Evolutionary conservation across 2,329 filamentous ascomycete genomes (phyloP), one percentile per base, ranked within the genome.

Genomic region (Macroventuria anomochaeta): DNA sequence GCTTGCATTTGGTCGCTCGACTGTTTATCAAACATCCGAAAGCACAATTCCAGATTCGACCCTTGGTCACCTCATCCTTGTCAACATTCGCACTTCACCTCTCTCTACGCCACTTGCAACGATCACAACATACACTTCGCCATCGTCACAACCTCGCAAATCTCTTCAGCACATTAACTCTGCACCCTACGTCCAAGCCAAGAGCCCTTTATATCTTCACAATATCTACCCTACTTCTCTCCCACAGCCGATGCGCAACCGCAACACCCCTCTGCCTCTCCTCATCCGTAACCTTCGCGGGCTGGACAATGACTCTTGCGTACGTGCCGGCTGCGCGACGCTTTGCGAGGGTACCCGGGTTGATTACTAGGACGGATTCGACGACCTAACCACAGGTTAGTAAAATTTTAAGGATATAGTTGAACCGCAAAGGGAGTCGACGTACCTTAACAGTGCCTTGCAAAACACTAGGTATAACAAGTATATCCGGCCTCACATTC

Each of bases 331-430:
- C 83, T 1, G 88, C 92, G 54, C 86, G 87, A 51, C 90, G 86
- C 76, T 96, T 97, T 13, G 91, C 95, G 28, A 96, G 77, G 42
- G 86, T 88, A 5, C 95, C 93, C 0, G 95, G 93, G 72, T 99
- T 99, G 68, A 99, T 88, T 11, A 92, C 86, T 6, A 97, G 76
- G 0, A 97, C 92, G 62, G 88, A 91, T 68, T 97, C 91, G 10
- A 97, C 87, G 34, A 97, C 91, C 92, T 96, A 7, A 25, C 23
- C 8, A 1, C 63, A 61, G 7, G 12, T 61, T 44, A 63, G 15
- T 21, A n/a, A n/a, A n/a, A 21, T 23, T 4, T 7, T 4, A 2
- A 6, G 15, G 13, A n/a, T 1, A 3, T 6, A 2, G n/a, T 17
- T 11, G 8, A 6, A 12, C 18, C 2, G 5, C 25, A 13, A n/a